These are phyloP conservation scores for Colletotrichum chlorophyti DNA, from an alignment of 2,329 filamentous ascomycete species.

Conservation along the genomic window DNA sequence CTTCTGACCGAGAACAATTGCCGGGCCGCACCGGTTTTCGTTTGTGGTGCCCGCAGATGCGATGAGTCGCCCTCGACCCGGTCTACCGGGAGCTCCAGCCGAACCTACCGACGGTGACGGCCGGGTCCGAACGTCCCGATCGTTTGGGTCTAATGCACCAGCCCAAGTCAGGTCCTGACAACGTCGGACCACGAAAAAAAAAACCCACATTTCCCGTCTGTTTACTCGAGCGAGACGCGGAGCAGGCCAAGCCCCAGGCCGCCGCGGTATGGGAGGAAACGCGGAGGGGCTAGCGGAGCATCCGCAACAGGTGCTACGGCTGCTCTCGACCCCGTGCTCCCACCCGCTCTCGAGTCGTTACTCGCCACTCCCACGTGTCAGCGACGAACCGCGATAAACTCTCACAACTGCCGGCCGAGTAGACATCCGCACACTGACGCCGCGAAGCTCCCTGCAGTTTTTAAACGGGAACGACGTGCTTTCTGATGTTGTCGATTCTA, in stretches of 20 bases:
- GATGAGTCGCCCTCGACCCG: neutral
- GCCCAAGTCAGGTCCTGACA: slow-evolving; percentile 3
- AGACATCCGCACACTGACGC: neutral
- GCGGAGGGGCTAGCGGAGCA: neutral
- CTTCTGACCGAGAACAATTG: too few relatives aligned
- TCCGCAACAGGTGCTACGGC: neutral
- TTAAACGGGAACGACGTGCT: neutral
- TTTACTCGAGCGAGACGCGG: too few relatives aligned
- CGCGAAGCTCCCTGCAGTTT: neutral
- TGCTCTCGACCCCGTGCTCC: neutral
- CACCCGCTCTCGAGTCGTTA: neutral
- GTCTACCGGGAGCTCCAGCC: slow-evolving; percentile 7
- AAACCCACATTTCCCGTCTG: too few relatives aligned
- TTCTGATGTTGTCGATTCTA: slow-evolving; percentile 9
- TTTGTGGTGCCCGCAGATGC: too few relatives aligned
- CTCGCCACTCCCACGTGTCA: neutral
- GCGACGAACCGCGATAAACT: slow-evolving; percentile 1
- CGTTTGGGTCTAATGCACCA: slow-evolving; percentile 16
- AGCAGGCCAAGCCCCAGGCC: too few relatives aligned
- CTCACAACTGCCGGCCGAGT: too few relatives aligned
- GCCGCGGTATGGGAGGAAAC: too few relatives aligned
- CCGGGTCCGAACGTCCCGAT: too few relatives aligned
- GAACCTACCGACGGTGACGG: too few relatives aligned
- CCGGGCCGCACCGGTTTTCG: too few relatives aligned
- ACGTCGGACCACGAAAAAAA: too few relatives aligned